Conservation (phyloP, 1,139 yeast genomes). For the Diutina scorzettiae region DNA sequence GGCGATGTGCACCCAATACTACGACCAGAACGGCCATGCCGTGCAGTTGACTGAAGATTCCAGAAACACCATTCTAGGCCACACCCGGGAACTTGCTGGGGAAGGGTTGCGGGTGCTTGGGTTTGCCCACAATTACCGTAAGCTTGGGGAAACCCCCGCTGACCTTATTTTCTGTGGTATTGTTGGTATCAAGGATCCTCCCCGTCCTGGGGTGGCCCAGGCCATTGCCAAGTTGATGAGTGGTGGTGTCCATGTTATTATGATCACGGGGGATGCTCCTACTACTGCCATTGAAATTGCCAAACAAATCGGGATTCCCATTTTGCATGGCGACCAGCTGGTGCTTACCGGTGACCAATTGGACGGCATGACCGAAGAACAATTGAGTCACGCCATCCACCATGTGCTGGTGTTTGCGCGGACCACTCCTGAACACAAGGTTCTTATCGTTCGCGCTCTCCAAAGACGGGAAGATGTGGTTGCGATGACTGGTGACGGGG, state of each 20-base stretch:
- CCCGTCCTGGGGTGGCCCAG: slow-evolving; percentile 68
- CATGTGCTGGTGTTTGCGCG: slow-evolving; percentile 89
- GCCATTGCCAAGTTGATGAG: slow-evolving; percentile 65
- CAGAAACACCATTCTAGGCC: slow-evolving; percentile 32
- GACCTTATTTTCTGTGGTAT: slow-evolving; percentile 71
- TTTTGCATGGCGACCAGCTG: slow-evolving; percentile 42
- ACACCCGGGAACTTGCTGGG: slow-evolving; percentile 55
- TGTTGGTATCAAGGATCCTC: slow-evolving; percentile 95
- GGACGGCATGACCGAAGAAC: slow-evolving; percentile 57
- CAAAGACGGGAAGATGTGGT: slow-evolving; percentile 91
- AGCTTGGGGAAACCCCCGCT: slow-evolving; percentile 28
- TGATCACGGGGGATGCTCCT: slow-evolving; percentile 96
- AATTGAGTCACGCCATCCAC: slow-evolving; percentile 61
- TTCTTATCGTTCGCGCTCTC: slow-evolving; percentile 79
- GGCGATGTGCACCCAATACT: slow-evolving; percentile 46
- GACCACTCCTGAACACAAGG: slow-evolving; percentile 94
- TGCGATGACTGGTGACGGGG: slow-evolving; percentile 99
- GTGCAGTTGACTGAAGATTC: slow-evolving; percentile 41
- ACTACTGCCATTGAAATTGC: slow-evolving; percentile 90
- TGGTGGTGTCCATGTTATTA: slow-evolving; percentile 91
- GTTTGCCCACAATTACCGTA: slow-evolving; percentile 45
- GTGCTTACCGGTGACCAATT: slow-evolving; percentile 78
- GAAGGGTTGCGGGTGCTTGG: slow-evolving; percentile 85
- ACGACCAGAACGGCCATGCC: slow-evolving; percentile 44
- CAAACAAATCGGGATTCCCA: slow-evolving; percentile 82